Base-by-base conservation (phyloP, 768 basidiomycete species). In the Russula earlei region DNA sequence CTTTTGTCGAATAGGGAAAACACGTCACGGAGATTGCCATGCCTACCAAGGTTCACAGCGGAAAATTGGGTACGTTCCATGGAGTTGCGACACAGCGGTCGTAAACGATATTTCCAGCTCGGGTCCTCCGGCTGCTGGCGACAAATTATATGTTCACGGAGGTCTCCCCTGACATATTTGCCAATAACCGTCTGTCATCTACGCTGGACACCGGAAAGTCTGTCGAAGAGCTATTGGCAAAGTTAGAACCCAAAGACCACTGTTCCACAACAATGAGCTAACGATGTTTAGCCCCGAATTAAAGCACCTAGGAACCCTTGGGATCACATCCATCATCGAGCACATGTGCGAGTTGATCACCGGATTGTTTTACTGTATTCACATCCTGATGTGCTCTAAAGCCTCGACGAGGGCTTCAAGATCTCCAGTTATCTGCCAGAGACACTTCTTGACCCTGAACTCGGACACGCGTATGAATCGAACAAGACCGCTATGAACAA, bases 11-110 rank as follows among this genome's bases (percentile, higher is more conserved):
- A 8, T n/a, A 62, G 62, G 62, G 62, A 15, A 34, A 37, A 19
- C 74, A 76, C 33, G 66, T 68, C 19, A 54, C 67, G 11, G 71
- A 73, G 2, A 73, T 75, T 43, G 71, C 68, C n/a, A 65, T 60
- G 20, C 68, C 65, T 24, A 67, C 65, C 40, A 61, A 61, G 4
- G 52, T 49, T 12, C 36, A 60, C n/a, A 51, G 47, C 4, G 36
- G 41, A 17, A 62, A 60, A 34, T 31, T 62, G 5, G 57, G 62
- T 62, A 27, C 6, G 61, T 62, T 4, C 38, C 15, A 33, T 6
- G 7, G 46, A 33, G 20, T 19, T 10, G 22, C 17, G 1, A 20
- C 3, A 41, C 9, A 20, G 20, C 7, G 8, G 20, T 10, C 9
- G 6, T 29, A 29, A 12, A 33, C 15, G 15, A 8, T 20, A 5